phyloP scores from a whole-genome alignment of 306 rosid species.

The Clitoria ternatea region DNA sequence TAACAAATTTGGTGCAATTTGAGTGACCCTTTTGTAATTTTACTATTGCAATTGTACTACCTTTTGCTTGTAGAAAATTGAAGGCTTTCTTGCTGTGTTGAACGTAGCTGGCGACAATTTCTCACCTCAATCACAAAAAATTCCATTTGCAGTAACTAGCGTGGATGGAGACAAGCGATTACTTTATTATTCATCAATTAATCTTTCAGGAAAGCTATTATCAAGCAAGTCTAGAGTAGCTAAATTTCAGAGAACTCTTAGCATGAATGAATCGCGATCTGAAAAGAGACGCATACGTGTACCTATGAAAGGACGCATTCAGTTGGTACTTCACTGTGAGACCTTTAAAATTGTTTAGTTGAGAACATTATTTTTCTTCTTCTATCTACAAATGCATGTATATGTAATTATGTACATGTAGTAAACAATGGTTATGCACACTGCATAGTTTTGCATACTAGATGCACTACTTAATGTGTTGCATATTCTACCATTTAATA shows the following conservation, averaged over 20 bases:
- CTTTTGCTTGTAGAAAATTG: slow-evolving; percentile 54
- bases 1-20: slow-evolving; percentile 15
- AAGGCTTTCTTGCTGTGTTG: slow-evolving; percentile 82
- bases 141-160: slow-evolving; percentile 75
- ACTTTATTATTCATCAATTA: slow-evolving; percentile 64
- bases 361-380: background rate
- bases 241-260: slow-evolving; percentile 57
- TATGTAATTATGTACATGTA: background rate
- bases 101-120: slow-evolving; percentile 74
- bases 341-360: slow-evolving; percentile 6
- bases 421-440: background rate
- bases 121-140: slow-evolving; percentile 64
- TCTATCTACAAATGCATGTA: background rate
- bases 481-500: background rate
- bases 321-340: slow-evolving; percentile 46
- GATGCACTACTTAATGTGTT: background rate
- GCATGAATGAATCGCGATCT: slow-evolving; percentile 50
- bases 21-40: background rate
- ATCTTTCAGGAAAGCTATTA: slow-evolving; percentile 40
- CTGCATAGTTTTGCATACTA: background rate
- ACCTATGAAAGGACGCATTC: slow-evolving; percentile 78
- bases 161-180: slow-evolving; percentile 77
- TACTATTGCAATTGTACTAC: background rate
- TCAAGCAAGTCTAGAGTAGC: slow-evolving; percentile 48
- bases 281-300: slow-evolving; percentile 56